Conservation (phyloP, 2,329 filamentous ascomycete genomes). For the Colletotrichum australisinense region DNA sequence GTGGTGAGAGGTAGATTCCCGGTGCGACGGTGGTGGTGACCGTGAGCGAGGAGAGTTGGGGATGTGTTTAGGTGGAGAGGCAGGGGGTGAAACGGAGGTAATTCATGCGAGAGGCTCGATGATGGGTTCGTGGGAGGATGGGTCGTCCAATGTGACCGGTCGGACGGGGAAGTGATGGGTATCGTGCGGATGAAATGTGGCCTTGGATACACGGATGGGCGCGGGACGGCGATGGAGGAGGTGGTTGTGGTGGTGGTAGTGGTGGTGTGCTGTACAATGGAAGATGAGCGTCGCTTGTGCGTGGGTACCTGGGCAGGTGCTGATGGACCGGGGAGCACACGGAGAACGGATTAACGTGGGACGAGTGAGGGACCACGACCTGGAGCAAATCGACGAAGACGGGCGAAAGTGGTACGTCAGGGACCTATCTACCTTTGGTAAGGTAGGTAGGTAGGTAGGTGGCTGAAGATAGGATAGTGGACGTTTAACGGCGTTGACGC, state of each 20-base stretch:
- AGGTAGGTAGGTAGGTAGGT: not conserved
- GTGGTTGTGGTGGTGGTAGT: not conserved
- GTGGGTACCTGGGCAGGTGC: conserved; percentile 8
- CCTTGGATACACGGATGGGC: conserved; percentile 26
- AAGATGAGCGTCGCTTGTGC: not conserved
- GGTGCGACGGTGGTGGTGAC: not conserved
- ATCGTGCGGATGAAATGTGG: conserved; percentile 31
- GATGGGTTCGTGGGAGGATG: conserved; percentile 23
- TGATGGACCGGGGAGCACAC: conserved; percentile 19
- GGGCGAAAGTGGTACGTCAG: conserved; percentile 15
- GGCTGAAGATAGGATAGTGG: not conserved
- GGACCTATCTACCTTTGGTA: conserved; percentile 1
- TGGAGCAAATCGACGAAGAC: not conserved
- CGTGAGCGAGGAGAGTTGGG: conserved; percentile 4
- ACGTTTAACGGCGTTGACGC: not conserved
- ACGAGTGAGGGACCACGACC: conserved; percentile 7
- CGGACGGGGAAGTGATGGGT: conserved; percentile 22
- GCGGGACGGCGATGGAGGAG: not conserved
- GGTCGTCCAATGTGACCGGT: conserved; percentile 29
- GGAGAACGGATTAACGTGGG: conserved; percentile 31
- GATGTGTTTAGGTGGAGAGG: conserved; percentile 23
- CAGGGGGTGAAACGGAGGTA: conserved; percentile 35
- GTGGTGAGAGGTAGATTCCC: conserved; percentile 6
- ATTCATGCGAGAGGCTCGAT: conserved; percentile 33
- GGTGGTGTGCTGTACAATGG: conserved; percentile 9